Conservation (phyloP, 2,329 filamentous ascomycete genomes). For the Fusarium sp. region DNA sequence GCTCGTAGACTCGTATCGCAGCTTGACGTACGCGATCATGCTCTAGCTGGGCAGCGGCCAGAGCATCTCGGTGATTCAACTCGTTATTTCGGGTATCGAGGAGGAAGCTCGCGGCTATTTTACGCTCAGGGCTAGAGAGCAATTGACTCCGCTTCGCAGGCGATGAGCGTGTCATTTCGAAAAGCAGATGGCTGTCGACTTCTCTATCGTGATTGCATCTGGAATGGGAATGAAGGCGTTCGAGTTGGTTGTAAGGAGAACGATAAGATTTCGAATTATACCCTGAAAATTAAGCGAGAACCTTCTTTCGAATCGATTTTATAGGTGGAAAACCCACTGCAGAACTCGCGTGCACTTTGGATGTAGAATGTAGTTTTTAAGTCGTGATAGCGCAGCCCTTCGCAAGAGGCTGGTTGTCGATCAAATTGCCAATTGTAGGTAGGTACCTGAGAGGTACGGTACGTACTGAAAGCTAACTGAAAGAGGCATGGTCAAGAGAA, state of each 20-base stretch:
- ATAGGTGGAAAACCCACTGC: background rate
- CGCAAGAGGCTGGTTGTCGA: conserved; percentile 35
- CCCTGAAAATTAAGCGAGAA: background rate
- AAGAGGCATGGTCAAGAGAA: conserved; percentile 1
- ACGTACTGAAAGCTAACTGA: conserved; percentile 5
- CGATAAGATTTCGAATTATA: background rate
- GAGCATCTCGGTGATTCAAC: conserved; percentile 70
- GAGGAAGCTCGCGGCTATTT: conserved; percentile 70
- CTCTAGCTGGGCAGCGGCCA: conserved; percentile 72
- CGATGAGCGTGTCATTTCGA: conserved; percentile 58
- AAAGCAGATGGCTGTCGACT: conserved; percentile 11
- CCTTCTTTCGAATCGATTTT: background rate
- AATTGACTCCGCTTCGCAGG: conserved; percentile 54
- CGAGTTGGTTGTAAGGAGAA: background rate
- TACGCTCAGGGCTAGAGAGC: conserved; percentile 56
- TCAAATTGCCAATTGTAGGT: conserved; percentile 33
- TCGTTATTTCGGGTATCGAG: conserved; percentile 70
- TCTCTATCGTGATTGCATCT: conserved; percentile 42
- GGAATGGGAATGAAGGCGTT: conserved; percentile 1
- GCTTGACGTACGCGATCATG: conserved; percentile 71
- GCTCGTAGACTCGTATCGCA: conserved; percentile 60
- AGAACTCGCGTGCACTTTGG: conserved; percentile 14
- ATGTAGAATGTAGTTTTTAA: conserved; percentile 32
- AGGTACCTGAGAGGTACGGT: conserved; percentile 32
- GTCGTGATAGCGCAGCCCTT: conserved; percentile 39